Conservation (phyloP, 352 stramenopile genomes). For the Phytophthora cryptogea region DNA sequence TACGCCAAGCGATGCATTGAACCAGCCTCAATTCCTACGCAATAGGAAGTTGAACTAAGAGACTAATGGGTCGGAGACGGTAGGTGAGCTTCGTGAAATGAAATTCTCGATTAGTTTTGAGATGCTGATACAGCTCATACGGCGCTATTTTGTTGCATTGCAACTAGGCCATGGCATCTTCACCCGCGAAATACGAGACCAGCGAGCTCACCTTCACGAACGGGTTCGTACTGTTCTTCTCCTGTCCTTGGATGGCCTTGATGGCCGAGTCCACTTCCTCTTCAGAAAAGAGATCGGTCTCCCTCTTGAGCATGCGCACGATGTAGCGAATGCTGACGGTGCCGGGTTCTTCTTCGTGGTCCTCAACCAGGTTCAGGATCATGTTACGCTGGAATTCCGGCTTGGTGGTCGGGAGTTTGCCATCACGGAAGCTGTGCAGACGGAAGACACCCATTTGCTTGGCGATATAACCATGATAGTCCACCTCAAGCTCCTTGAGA, state of each 20-base stretch:
- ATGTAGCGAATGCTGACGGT: slow-evolving; percentile 62
- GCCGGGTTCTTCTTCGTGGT: slow-evolving; percentile 61
- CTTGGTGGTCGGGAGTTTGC: slow-evolving; percentile 56
- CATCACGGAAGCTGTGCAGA: slow-evolving; percentile 56
- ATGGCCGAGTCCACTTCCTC: slow-evolving; percentile 60
- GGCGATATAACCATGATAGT: slow-evolving; percentile 45
- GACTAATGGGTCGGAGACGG: background rate
- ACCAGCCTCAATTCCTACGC: background rate
- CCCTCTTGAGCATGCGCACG: slow-evolving; percentile 52
- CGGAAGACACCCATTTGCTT: slow-evolving; percentile 59
- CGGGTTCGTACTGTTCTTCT: slow-evolving; percentile 31
- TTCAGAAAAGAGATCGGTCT: slow-evolving; percentile 55
- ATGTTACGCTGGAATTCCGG: slow-evolving; percentile 63
- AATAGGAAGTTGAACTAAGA: slow-evolving; percentile 10
- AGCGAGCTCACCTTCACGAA: slow-evolving; percentile 52
- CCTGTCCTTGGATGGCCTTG: slow-evolving; percentile 34
- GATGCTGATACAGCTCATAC: slow-evolving; percentile 4
- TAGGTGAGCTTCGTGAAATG: background rate
- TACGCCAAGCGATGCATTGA: slow-evolving; percentile 32
- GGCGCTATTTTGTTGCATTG: slow-evolving; percentile 10
- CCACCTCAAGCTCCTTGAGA: slow-evolving; percentile 69
- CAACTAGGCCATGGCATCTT: slow-evolving; percentile 20
- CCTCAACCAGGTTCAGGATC: slow-evolving; percentile 52
- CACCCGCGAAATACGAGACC: slow-evolving; percentile 40
- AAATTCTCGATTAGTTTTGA: slow-evolving; percentile 13